phyloP scores from a whole-genome alignment of 805 yeast genomes.

The Teunomyces lycoperdinae region DNA sequence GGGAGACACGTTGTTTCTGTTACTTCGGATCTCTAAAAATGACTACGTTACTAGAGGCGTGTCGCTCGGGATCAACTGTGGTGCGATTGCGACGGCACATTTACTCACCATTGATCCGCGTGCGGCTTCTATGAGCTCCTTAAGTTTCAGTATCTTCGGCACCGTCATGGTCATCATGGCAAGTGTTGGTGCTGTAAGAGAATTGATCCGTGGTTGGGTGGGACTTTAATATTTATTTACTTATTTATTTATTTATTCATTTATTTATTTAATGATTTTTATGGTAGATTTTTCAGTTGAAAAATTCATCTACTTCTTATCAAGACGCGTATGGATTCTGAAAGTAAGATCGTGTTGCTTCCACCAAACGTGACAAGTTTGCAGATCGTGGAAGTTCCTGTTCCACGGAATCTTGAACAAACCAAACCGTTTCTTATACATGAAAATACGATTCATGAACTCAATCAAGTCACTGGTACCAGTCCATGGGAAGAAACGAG shows the following conservation, averaged over 20 bases:
- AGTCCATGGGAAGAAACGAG: slow-evolving; percentile 31
- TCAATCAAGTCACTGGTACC: slow-evolving; percentile 35
- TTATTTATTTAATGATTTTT: neutral
- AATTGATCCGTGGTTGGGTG: slow-evolving; percentile 45
- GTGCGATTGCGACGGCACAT: slow-evolving; percentile 82
- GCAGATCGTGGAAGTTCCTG: slow-evolving; percentile 5
- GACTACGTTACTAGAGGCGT: slow-evolving; percentile 78
- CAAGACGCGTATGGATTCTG: neutral
- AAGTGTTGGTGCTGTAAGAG: slow-evolving; percentile 45
- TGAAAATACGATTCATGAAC: slow-evolving; percentile 30
- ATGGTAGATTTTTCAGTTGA: neutral
- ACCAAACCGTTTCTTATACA: slow-evolving; percentile 6
- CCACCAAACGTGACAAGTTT: neutral
- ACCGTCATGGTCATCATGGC: slow-evolving; percentile 68
- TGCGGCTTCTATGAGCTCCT: slow-evolving; percentile 75
- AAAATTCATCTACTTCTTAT: neutral
- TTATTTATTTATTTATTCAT: neutral
- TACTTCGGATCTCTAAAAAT: slow-evolving; percentile 52
- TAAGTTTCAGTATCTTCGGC: slow-evolving; percentile 71
- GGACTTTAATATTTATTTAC: slow-evolving; percentile 25
- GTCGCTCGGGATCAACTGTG: slow-evolving; percentile 73
- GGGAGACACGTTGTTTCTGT: slow-evolving; percentile 51
- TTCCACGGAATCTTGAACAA: neutral
- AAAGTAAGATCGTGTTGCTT: slow-evolving; percentile 3
- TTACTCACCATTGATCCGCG: slow-evolving; percentile 66